A percentile compares a stretch with the other conserved stretches of the same genome.
These are phyloP conservation scores for Panicum virgatum DNA, from an alignment of 202 grass and related monocot species.

Conservation along the genomic window DNA sequence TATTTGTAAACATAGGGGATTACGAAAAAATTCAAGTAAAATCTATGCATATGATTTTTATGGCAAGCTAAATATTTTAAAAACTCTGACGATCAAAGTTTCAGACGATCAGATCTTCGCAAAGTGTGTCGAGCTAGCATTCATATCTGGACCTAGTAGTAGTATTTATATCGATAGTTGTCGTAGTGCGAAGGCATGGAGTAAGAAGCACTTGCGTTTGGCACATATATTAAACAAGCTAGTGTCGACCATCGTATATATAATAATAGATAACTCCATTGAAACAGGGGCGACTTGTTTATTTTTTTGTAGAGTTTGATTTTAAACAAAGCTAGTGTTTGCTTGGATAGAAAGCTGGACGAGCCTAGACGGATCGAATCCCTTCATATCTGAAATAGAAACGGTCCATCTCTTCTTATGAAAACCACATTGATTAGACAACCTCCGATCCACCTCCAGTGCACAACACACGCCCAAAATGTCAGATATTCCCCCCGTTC, in stretches of 20 bases:
- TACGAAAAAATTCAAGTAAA: not conserved
- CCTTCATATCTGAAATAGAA: not conserved
- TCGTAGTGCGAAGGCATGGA: not conserved
- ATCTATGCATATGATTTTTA: not conserved
- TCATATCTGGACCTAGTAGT: not conserved
- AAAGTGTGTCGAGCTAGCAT: not conserved
- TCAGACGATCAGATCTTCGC: not conserved
- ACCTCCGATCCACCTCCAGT: not conserved
- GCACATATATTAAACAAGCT: too few relatives aligned
- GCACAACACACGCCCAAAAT: not conserved
- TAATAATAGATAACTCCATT: not conserved
- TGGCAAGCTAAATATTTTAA: not conserved
- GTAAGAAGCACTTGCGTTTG: not conserved
- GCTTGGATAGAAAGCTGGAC: not conserved
- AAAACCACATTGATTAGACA: not conserved
- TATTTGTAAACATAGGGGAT: too few relatives aligned
- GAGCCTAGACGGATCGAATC: not conserved
- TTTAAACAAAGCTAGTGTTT: not conserved
- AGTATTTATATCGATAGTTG: not conserved
- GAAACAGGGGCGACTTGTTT: not conserved
- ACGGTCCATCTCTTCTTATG: not conserved
- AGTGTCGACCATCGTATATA: not conserved
- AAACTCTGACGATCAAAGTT: not conserved
- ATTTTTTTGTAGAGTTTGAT: not conserved
- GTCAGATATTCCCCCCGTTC: not conserved